Evolutionary conservation across 139 green algal species (phyloP), one percentile per base, ranked within the genome.

Genomic region (Picochlorum sp.): DNA sequence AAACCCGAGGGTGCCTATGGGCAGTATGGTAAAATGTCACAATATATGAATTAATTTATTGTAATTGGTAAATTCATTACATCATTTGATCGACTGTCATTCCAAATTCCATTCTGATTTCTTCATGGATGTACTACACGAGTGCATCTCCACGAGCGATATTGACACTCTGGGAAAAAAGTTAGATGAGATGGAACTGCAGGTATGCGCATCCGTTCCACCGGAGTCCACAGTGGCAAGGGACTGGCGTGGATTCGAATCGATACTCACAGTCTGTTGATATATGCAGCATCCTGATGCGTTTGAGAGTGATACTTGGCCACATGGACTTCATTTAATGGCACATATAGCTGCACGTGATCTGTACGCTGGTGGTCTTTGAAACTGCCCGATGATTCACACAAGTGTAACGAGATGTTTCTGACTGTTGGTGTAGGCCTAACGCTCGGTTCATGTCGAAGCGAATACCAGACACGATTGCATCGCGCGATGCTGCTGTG

Each of bases 1-100:
- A 93, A 93, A 69, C 51, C 64, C 3, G 49, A 44, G 3, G 79
- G 82, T 9, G 64, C 79, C 56, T 90, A 87, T 62, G 80, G 71
- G 51, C 65, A 81, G 46, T 74, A 69, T 28, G 23, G 37, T 44
- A 57, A n/a, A 30, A 56, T 47, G 46, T 20, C 51, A 11, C n/a
- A 59, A 59, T 59, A 59, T 41, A 10, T 58, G 23, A 21, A 44
- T 18, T 15, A 51, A 30, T 30, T 30, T 30, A 30, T 30, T 30
- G 28, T 30, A 30, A 30, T 30, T 30, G 28, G 28, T 7, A 30
- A 6, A 30, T 30, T 30, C 28, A 30, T 30, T 4, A 30, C 28
- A 30, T 30, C 28, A 30, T 30, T 30, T 30, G 28, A 30, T 30
- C 28, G 28, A 30, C 3, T 4, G 3, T 30, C 7, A 30, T 7